Base-by-base conservation (phyloP, 2,329 filamentous ascomycete species). In the Pseudophaeomoniella oleicola region DNA sequence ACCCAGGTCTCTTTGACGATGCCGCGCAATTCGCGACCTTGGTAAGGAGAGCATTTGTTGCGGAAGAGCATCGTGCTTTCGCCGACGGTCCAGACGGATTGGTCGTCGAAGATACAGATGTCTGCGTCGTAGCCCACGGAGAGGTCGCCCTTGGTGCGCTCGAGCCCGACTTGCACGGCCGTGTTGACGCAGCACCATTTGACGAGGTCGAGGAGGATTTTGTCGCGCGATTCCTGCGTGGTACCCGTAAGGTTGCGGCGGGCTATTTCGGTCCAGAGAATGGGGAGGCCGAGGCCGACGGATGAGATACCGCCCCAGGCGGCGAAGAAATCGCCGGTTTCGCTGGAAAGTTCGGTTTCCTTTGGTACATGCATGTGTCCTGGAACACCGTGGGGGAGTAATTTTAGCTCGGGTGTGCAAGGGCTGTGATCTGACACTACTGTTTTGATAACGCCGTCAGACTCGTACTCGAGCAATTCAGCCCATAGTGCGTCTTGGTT, bases 271-370 rank as follows among this genome's bases (percentile, higher is more conserved):
- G 84, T 87, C 75, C 87, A 80, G 4, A 98, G 69, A 45, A 98
- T 94, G 3, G 85, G 84, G 3, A 98, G 69, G 1, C 90, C 90
- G 1, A 98, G 72, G 0, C 90, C 90, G 13, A 98, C 88, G 3
- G 82, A 90, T 3, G 83, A 88, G 51, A 98, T 94, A 11, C 90
- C 90, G 37, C 90, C 90, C 90, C 90, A 98, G 1, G 87, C 87
- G 3, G 81, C 76, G 61, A 96, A 90, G 69, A 98, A 96, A 61
- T 96, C 84, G 27, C 90, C 90, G 9, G 19, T 35, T 16, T 37
- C 41, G 37, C 37, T 52, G 41, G 35, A 55, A 33, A n/a, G 43
- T 34, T 14, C 44, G 34, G 27, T 48, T 41, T 3, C 61, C 46
- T 30, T 46, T 50, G 31, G 54, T 41, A 44, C 48, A 39, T 51